Evolutionary conservation across 176 grass and related monocot genomes (phyloP), one percentile per base, ranked within the genome.

Genomic region (Aegilops umbellulata): DNA sequence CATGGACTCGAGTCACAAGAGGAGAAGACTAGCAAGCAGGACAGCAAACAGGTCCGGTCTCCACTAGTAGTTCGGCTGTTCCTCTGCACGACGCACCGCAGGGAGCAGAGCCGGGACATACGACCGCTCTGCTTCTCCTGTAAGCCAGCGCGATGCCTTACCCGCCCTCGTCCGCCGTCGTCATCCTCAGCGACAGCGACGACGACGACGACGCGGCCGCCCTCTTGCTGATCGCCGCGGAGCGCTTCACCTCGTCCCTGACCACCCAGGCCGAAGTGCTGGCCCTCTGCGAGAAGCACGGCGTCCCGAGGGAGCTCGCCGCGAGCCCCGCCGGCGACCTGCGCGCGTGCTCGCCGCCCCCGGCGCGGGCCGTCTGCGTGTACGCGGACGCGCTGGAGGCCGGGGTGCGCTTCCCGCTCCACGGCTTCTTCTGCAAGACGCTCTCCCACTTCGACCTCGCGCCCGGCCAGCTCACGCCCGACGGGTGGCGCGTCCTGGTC

Each of bases 361-460:
- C 22, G 23, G 0, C 23, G n/a, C 0, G 23, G 23, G 10, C 11
- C 6, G 2, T 46, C 69, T 73, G 38, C 38, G 69, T 73, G 38
- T 73, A 73, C 38, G 38, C n/a, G 69, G n/a, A 46, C n/a, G 38
- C 39, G 39, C 69, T 73, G n/a, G 38, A 73, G 69, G n/a, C 69
- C 13, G 69, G 38, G 1, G 6, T 73, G 69, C 69, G 38, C 38
- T 73, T 44, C 38, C 69, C 38, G 38, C 69, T 73, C 0, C 38
- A 16, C 5, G 5, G 2, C 70, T 74, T 74, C 70, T 26, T 74
- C 23, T 74, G n/a, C 6, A n/a, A 74, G 0, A 24, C 23, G 70
- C 70, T 74, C n/a, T 46, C 23, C n/a, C 39, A 74, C 38, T 74
- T 74, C 70, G 1, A 13, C 70, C 6, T 74, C 23, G 39, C 70